Evolutionary conservation across 352 stramenopile species (phyloP).

Genomic region (Globisporangium spiculum): DNA sequence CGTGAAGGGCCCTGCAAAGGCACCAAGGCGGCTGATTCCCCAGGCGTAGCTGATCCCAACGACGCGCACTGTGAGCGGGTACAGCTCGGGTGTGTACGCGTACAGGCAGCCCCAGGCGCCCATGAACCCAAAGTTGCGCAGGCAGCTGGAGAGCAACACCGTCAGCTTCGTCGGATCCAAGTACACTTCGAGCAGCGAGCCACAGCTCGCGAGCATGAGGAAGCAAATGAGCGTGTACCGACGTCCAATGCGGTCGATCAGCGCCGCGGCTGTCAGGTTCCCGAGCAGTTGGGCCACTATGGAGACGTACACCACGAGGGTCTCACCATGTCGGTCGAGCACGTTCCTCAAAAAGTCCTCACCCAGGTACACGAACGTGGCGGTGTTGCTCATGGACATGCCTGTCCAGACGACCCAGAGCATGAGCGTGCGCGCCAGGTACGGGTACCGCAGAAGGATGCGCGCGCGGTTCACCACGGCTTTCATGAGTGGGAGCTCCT

Average conservation of each 20-base stretch:
- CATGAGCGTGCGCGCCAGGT: slow-evolving; percentile 6
- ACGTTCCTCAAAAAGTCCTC: not conserved
- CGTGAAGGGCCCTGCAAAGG: not conserved
- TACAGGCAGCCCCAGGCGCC: slow-evolving; percentile 24
- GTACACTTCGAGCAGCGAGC: slow-evolving; percentile 4
- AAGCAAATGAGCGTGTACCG: not conserved
- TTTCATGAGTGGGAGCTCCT: not conserved
- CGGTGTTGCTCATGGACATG: not conserved
- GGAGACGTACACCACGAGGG: not conserved
- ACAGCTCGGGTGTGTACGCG: slow-evolving; percentile 28
- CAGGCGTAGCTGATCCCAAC: slow-evolving; percentile 17
- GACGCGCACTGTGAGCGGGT: slow-evolving; percentile 21
- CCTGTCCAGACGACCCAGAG: slow-evolving; percentile 9
- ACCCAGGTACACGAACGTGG: slow-evolving; percentile 2
- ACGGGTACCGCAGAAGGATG: slow-evolving; percentile 3
- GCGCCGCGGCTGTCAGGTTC: not conserved
- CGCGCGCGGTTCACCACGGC: not conserved
- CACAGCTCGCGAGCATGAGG: not conserved
- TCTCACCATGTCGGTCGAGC: not conserved
- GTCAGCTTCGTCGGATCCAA: not conserved
- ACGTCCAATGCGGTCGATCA: slow-evolving; percentile 9
- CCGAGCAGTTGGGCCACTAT: slow-evolving; percentile 1
- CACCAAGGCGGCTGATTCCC: not conserved
- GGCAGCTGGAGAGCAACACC: slow-evolving; percentile 1
- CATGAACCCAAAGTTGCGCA: slow-evolving; percentile 12